phyloP scores from a whole-genome alignment of 768 basidiomycete genomes.

The Tephrocybe sp. region DNA sequence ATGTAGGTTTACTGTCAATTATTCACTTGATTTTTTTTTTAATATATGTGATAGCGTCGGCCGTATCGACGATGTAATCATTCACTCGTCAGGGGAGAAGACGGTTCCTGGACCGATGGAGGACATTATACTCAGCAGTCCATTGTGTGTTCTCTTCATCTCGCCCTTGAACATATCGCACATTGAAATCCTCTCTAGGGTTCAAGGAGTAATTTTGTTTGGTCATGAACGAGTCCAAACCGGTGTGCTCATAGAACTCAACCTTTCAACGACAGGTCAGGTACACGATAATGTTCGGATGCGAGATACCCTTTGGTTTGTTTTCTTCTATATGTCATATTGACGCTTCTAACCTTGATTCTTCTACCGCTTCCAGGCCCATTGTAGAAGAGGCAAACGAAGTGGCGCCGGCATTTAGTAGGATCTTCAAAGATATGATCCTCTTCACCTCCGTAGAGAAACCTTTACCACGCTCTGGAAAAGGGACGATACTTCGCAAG shows the following conservation, averaged over 20 bases:
- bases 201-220: conserved; percentile 32
- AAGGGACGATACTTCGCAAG: conserved; percentile 42
- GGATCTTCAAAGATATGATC: conserved; percentile 52
- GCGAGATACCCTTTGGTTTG: conserved; percentile 31
- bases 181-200: background rate
- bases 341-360: background rate
- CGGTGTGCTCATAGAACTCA: conserved; percentile 24
- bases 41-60: conserved; percentile 26
- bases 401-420: conserved; percentile 34
- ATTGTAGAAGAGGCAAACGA: conserved; percentile 40
- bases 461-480: conserved; percentile 40
- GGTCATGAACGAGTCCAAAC: conserved; percentile 28
- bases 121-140: conserved; percentile 14
- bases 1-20: background rate
- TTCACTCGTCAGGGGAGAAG: conserved; percentile 33
- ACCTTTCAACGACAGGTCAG: conserved; percentile 16
- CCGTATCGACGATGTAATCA: conserved; percentile 37
- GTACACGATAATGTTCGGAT: conserved; percentile 14
- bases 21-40: background rate
- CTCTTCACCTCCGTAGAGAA: conserved; percentile 36
- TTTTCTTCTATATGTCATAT: no score
- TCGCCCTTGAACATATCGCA: background rate
- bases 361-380: conserved; percentile 20
- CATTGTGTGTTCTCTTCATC: conserved; percentile 10
- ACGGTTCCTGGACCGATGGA: conserved; percentile 35